Conservation (phyloP, 2,329 filamentous ascomycete species). For the Hysterium pulicare region DNA sequence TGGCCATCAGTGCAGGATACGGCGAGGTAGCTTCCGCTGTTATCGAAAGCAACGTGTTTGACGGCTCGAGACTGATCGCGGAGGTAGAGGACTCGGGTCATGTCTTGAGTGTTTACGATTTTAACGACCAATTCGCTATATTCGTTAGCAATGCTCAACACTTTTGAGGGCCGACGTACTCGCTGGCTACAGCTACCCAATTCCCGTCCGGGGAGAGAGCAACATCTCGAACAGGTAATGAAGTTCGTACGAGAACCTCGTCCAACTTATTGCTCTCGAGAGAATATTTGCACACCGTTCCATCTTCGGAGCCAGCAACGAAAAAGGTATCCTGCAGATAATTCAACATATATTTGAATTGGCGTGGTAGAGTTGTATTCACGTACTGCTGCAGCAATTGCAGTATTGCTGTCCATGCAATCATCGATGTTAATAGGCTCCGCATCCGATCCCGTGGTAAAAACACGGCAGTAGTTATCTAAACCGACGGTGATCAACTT, state of each 20-base stretch:
- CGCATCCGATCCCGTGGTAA: constrained; percentile 85
- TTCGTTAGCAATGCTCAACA: constrained; percentile 16
- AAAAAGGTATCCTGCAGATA: constrained; percentile 81
- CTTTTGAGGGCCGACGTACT: constrained; percentile 50
- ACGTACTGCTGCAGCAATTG: constrained; percentile 66
- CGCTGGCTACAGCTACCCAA: constrained; percentile 95
- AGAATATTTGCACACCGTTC: constrained; percentile 93
- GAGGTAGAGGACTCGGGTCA: constrained; percentile 70
- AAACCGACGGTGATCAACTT: constrained; percentile 87
- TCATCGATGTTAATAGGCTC: constrained; percentile 93
- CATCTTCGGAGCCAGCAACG: constrained; percentile 87
- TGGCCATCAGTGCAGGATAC: constrained; percentile 86
- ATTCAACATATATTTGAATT: too few relatives aligned
- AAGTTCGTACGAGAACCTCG: constrained; percentile 75
- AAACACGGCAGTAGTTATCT: constrained; percentile 90
- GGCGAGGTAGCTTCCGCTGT: constrained; percentile 69
- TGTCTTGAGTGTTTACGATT: constrained; percentile 78
- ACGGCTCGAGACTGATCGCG: constrained; percentile 81
- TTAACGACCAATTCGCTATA: constrained; percentile 79
- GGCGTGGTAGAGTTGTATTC: too few relatives aligned
- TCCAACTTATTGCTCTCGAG: constrained; percentile 71
- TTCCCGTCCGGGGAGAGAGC: constrained; percentile 75
- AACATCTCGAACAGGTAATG: constrained; percentile 83
- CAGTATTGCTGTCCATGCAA: constrained; percentile 79
- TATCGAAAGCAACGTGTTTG: constrained; percentile 90